These are phyloP conservation scores for Amaranthus hypochondriacus DNA, from an alignment of 148 eudicot species.

Conservation along the genomic window DNA sequence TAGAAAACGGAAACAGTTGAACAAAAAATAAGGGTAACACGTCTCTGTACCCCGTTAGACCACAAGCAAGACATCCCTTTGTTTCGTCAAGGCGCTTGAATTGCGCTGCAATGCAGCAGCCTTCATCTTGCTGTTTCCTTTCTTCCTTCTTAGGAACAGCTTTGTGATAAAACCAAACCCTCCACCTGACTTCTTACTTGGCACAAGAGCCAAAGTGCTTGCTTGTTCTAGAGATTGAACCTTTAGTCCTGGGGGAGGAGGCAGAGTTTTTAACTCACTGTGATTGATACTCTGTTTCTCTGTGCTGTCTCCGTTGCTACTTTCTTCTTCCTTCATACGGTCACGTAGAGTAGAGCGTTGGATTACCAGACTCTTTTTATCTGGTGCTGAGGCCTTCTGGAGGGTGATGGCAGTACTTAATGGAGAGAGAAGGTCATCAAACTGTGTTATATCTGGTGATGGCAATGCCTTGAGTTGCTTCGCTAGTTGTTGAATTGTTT, in stretches of 20 bases:
- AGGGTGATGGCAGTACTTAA: slow-evolving; percentile 6
- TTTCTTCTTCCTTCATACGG: slow-evolving; percentile 39
- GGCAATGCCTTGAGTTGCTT: slow-evolving; percentile 50
- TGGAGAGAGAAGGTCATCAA: slow-evolving; percentile 33
- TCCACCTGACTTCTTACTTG: slow-evolving; percentile 44
- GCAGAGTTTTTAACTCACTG: slow-evolving; percentile 1
- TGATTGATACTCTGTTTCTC: slow-evolving; percentile 14
- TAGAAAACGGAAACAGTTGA: background rate
- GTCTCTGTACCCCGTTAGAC: slow-evolving; percentile 6
- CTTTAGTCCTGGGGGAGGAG: slow-evolving; percentile 13
- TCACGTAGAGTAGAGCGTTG: slow-evolving; percentile 61
- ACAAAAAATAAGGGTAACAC: background rate
- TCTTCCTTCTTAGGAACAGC: slow-evolving; percentile 60
- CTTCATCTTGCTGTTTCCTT: slow-evolving; percentile 36
- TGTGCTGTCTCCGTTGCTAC: slow-evolving; percentile 22
- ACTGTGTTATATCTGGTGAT: slow-evolving; percentile 25
- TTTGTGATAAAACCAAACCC: slow-evolving; percentile 62
- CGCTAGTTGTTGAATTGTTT: slow-evolving; percentile 42
- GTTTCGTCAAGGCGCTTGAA: slow-evolving; percentile 23
- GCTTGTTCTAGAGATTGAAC: slow-evolving; percentile 21
- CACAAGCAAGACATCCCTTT: slow-evolving; percentile 23
- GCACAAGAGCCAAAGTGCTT: slow-evolving; percentile 44
- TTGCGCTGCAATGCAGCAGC: slow-evolving; percentile 34
- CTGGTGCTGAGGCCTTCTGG: background rate
- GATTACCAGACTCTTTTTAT: slow-evolving; percentile 21